Evolutionary conservation across 306 rosid species (phyloP).

Genomic region (cucumber (Cucumis sativus)): Cucumber_9930_V3 NC_026656.2:24066001-24066500

Average conservation of each 20-base stretch:
- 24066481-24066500: conserved; percentile 33
- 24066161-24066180: conserved; percentile 69
- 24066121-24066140: conserved; percentile 36
- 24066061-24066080: conserved; percentile 51
- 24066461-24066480: conserved; percentile 36
- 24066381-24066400: conserved; percentile 44
- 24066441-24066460: conserved; percentile 47
- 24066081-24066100: conserved; percentile 65
- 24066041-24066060: conserved; percentile 66
- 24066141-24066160: conserved; percentile 69
- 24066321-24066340: conserved; percentile 69
- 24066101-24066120: conserved; percentile 54
- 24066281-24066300: conserved; percentile 66
- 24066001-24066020: conserved; percentile 75
- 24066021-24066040: conserved; percentile 57
- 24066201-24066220: conserved; percentile 64
- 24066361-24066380: conserved; percentile 57
- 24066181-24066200: conserved; percentile 68
- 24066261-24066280: conserved; percentile 63
- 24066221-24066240: conserved; percentile 63
- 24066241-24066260: conserved; percentile 62
- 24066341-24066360: conserved; percentile 50
- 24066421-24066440: conserved; percentile 50
- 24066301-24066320: conserved; percentile 68
- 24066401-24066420: conserved; percentile 58